Base-by-base conservation (phyloP, 192 early-diverging fungal genomes). In the Podila epigama region DNA sequence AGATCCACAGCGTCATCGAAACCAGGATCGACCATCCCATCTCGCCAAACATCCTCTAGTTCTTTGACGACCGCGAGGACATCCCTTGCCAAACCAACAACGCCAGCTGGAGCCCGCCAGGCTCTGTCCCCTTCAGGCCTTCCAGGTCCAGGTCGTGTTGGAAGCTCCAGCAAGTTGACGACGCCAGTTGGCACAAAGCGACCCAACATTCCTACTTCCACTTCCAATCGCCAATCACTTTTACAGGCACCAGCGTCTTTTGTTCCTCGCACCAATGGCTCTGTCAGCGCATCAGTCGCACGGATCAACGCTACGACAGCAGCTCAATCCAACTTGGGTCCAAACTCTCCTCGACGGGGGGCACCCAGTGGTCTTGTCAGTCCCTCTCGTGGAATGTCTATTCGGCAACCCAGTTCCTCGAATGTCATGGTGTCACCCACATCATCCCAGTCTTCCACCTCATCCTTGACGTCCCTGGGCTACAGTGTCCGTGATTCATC, bases 381-480 rank as follows among this genome's bases (percentile, higher is more conserved):
- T 25, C 70, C 70, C 22, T 52, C 70, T 8, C 54, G 70, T 15
- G 20, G 16, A 37, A 15, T 29, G 18, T 57, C 60, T 3, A 33
- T 33, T 20, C 63, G 63, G 8, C 37, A 16, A 29, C 32, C 69
- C 1, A 37, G 58, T 9, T 25, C 57, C 1, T 52, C 63, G 22
- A 29, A 35, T 22, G 42, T 60, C 18, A 51, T 75, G 70, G 22
- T 50, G 12, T 75, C 70, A 12, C 72, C 72, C 22, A 58, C 68
- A 2, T 70, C 60, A 0, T 63, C 68, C 0, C 60, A 62, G 7
- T 70, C 68, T 10, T 70, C 68, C 4, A 68, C 65, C 18, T 75
- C 63, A 0, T 66, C 65, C 0, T 31, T 66, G 29, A 28, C 53
- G 5, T 57, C 55, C 18, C 39, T 67, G 13, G 31, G 55, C 7